These are phyloP conservation scores for Thermoascus crustaceus DNA, from an alignment of 2,329 filamentous ascomycete genomes.

Conservation along the genomic window DNA sequence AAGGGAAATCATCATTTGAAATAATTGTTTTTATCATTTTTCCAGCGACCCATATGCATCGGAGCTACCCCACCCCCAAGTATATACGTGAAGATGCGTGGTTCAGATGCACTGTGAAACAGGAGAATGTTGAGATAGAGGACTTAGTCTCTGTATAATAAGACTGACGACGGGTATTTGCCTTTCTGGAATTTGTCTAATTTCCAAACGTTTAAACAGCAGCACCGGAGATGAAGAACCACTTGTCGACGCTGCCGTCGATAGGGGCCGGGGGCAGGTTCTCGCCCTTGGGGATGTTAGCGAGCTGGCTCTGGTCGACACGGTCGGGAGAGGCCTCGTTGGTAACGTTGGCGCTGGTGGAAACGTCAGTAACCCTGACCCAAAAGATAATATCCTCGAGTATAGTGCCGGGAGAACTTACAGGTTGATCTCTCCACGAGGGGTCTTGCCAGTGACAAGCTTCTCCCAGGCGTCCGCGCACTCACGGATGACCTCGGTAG, in stretches of 20 bases:
- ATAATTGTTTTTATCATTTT: too few species aligned
- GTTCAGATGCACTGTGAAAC: neutral
- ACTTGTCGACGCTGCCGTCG: slow-evolving; percentile 97
- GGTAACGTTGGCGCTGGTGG: slow-evolving; percentile 67
- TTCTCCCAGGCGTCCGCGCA: slow-evolving; percentile 96
- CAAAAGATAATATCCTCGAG: neutral
- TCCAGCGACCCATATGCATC: neutral
- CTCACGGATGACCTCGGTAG: slow-evolving; percentile 90
- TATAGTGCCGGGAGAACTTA: slow-evolving; percentile 44
- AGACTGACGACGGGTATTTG: slow-evolving; percentile 15
- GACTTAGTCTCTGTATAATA: neutral
- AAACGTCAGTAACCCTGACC: slow-evolving; percentile 10
- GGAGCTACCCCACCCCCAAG: slow-evolving; percentile 1
- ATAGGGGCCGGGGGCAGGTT: slow-evolving; percentile 79
- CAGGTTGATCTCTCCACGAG: slow-evolving; percentile 69
- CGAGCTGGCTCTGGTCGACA: slow-evolving; percentile 60
- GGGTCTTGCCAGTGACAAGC: slow-evolving; percentile 83
- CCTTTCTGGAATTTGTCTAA: slow-evolving; percentile 24
- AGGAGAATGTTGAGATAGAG: neutral
- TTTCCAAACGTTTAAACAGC: slow-evolving; percentile 52
- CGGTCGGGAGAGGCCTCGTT: slow-evolving; percentile 66
- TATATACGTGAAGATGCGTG: too few species aligned
- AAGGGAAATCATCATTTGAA: too few species aligned
- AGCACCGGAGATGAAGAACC: slow-evolving; percentile 99
- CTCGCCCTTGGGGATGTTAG: slow-evolving; percentile 70